Evolutionary conservation across 306 rosid species (phyloP), one percentile per base, ranked within the genome.

Genomic region (Ziziphus jujuba): DNA sequence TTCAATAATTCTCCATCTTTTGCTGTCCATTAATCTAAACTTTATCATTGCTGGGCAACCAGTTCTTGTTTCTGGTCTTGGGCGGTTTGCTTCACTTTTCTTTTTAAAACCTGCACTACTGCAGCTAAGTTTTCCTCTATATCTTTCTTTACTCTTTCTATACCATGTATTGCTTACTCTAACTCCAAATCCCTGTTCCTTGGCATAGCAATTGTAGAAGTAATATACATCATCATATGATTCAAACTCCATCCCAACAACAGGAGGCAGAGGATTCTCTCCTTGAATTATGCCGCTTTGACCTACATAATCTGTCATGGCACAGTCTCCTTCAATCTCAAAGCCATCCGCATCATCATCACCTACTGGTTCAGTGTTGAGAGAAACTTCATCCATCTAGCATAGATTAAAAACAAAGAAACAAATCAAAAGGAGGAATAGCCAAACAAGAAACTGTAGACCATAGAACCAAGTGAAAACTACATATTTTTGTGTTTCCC

Each of bases 21-120:
- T 76, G 78, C 85, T 74, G 45, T 84, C 92, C 84, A 78, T 89
- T 67, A 89, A 72, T 66, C 96, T 80, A 76, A 89, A 86, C 72
- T 89, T 86, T 16, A 89, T 83, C 96, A 86, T 89, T 36, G 96
- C 92, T 5, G 92, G 96, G 75, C 90, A 84, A 54, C 96, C 92
- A 1, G 96, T 89, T 76, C 96, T 77, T 28, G 96, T 89, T 65
- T 86, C 87, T 3, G 96, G 96, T 74, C 92, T 89, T 1, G 92
- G 96, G 28, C 87, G 90, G 71, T 80, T 86, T 0, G 92, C 96
- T 54, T 86, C 90, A 62, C 87, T 89, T 71, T 67, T 84, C 79
- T 89, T 86, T 78, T 89, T 86, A 79, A 86, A 89, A 31, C 96
- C 96, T 10, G 96, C 92, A 52, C 87, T 86, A 55, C 92, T 89